Percentiles rank a stretch among this genome's conserved stretches.
These are phyloP conservation scores for Escovopsis sp. DNA, from an alignment of 2,329 filamentous ascomycete species.

Conservation along the genomic window DNA sequence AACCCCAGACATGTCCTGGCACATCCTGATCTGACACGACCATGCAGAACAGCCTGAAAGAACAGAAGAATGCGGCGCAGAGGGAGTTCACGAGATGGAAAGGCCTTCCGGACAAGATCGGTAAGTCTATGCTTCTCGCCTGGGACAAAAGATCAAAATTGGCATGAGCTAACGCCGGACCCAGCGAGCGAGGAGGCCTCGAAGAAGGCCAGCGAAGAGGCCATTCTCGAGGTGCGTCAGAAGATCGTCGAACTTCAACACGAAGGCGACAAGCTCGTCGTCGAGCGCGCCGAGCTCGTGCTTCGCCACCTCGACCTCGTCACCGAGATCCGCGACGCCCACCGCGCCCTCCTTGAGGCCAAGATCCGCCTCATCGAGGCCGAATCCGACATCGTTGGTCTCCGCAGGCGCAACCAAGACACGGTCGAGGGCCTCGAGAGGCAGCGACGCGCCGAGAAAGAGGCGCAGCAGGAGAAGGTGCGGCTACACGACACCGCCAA, in stretches of 20 bases:
- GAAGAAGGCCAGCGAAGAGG: conserved; percentile 16
- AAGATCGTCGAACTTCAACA: conserved; percentile 33
- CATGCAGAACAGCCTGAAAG: conserved; percentile 33
- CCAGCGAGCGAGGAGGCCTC: conserved; percentile 18
- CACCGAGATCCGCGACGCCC: conserved; percentile 42
- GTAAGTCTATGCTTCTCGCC: conserved; percentile 29
- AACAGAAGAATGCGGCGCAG: conserved; percentile 54
- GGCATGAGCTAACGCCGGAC: conserved; percentile 1
- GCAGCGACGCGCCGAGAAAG: conserved; percentile 20
- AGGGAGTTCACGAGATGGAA: conserved; percentile 48
- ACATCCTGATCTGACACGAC: conserved; percentile 13
- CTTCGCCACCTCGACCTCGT: conserved; percentile 43
- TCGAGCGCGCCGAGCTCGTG: conserved; percentile 40
- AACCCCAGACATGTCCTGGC: too few species aligned
- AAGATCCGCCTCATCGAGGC: conserved; percentile 65
- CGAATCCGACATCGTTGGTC: conserved; percentile 55
- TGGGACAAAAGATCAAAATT: too few species aligned
- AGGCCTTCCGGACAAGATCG: conserved; percentile 54
- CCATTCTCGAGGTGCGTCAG: conserved; percentile 17
- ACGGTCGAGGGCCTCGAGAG: conserved; percentile 38
- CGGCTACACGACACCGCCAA: conserved; percentile 21
- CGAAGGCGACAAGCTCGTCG: conserved; percentile 36
- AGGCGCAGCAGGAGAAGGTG: too few species aligned
- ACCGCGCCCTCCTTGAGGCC: conserved; percentile 50
- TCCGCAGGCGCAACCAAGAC: conserved; percentile 49